These are phyloP conservation scores for Fusarium sp. DNA, from an alignment of 2,329 filamentous ascomycete genomes.

Conservation along the genomic window DNA sequence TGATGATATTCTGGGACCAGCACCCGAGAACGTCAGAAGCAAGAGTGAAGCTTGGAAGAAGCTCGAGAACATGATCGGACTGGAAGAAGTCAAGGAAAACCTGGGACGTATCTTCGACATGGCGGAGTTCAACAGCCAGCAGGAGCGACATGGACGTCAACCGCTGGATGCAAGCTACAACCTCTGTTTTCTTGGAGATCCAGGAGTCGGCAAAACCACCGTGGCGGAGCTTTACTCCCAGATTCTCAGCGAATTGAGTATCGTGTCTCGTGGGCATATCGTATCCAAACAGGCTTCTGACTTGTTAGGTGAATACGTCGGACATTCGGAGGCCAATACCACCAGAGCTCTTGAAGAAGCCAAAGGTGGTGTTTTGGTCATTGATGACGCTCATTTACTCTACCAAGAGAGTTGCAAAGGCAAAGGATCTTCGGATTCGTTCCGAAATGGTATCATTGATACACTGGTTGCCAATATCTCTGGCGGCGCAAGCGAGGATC, in stretches of 20 bases:
- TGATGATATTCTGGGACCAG: neutral
- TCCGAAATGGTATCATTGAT: neutral
- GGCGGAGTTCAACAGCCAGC: neutral
- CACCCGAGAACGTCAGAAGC: neutral
- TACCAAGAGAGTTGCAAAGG: neutral
- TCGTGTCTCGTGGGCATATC: neutral
- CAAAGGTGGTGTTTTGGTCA: neutral
- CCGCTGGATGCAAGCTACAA: neutral
- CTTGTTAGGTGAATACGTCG: neutral
- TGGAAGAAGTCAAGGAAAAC: neutral
- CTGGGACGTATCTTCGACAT: neutral
- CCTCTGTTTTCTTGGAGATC: neutral
- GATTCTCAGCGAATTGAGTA: neutral
- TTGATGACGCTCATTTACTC: slow-evolving; percentile 1
- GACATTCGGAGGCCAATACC: neutral
- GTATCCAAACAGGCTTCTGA: neutral
- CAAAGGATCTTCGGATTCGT: neutral
- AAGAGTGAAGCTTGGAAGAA: neutral
- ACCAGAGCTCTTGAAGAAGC: neutral
- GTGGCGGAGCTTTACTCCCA: neutral
- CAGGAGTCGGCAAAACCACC: slow-evolving; percentile 1
- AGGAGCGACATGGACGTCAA: neutral
- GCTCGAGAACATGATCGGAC: neutral
- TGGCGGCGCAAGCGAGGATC: neutral
- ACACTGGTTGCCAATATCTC: neutral